phyloP scores from a whole-genome alignment of 2,329 filamentous ascomycete species.

The Colletotrichum sp. region DNA sequence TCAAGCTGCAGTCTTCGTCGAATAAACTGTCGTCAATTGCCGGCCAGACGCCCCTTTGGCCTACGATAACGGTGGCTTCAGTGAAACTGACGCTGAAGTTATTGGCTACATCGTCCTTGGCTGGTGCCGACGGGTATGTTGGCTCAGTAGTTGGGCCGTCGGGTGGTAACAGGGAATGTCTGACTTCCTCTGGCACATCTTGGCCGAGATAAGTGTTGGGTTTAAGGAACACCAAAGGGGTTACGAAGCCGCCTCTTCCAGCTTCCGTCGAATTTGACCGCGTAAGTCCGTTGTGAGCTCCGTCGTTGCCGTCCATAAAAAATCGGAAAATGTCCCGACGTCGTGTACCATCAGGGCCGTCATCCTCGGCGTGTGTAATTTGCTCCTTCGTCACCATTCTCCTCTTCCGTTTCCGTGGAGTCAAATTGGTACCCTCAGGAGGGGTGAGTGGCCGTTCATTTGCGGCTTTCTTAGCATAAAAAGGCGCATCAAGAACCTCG shows the following conservation, averaged over 20 bases:
- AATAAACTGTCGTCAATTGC: conserved; percentile 35
- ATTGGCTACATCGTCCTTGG: not conserved
- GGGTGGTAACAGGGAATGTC: not conserved
- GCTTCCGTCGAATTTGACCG: not conserved
- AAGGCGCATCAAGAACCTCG: conserved; percentile 54
- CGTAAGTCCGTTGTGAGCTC: not conserved
- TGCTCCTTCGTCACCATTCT: conserved; percentile 14
- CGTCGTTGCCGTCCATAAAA: conserved; percentile 1
- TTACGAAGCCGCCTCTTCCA: not conserved
- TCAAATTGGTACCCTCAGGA: not conserved
- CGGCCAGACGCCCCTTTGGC: conserved; percentile 36
- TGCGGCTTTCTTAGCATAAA: conserved; percentile 41
- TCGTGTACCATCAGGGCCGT: conserved; percentile 1
- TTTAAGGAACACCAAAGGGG: conserved; percentile 35
- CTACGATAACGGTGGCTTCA: conserved; percentile 25
- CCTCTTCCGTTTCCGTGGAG: conserved; percentile 10
- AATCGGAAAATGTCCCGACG: conserved; percentile 15
- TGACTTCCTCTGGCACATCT: conserved; percentile 23
- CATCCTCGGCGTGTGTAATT: conserved; percentile 6
- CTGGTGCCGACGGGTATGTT: not conserved
- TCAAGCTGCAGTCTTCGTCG: conserved; percentile 43
- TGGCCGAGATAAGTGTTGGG: conserved; percentile 46
- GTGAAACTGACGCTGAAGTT: conserved; percentile 4
- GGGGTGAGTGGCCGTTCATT: conserved; percentile 3
- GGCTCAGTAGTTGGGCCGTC: not conserved